Conservation (phyloP, 176 grass and related monocot species). For the Hyparrhenia diplandra region DNA sequence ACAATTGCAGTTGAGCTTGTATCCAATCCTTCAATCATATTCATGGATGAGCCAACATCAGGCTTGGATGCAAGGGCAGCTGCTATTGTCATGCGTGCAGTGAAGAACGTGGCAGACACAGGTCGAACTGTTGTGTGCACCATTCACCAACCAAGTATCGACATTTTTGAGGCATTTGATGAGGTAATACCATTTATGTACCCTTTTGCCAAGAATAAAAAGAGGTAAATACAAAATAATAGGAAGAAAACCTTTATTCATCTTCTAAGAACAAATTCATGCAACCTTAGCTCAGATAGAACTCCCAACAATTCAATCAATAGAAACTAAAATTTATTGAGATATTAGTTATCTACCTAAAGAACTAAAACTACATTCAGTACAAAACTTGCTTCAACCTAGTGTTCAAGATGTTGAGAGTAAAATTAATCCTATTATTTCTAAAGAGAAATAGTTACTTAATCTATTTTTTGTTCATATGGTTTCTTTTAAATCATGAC, state of each 20-base stretch:
- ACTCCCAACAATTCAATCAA: background rate
- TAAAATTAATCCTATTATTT: background rate
- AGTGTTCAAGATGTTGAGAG: background rate
- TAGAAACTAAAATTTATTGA: background rate
- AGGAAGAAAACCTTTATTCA: background rate
- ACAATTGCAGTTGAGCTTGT: constrained; percentile 72
- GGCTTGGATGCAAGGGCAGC: constrained; percentile 56
- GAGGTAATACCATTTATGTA: constrained; percentile 39
- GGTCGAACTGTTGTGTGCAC: constrained; percentile 67
- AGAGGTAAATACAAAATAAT: background rate
- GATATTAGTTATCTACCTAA: background rate
- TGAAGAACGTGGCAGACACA: constrained; percentile 66
- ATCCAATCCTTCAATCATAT: constrained; percentile 64
- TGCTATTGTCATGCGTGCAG: constrained; percentile 70
- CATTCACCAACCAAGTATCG: constrained; percentile 70
- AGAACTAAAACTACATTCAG: background rate
- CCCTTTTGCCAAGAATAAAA: background rate
- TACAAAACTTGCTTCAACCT: background rate
- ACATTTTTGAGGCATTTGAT: constrained; percentile 76
- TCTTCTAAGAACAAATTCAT: background rate
- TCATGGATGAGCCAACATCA: constrained; percentile 80
- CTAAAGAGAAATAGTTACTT: background rate
- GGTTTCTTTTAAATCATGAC: background rate
- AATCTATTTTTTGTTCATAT: background rate
- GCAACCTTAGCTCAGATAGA: background rate